phyloP scores from a whole-genome alignment of 2,329 filamentous ascomycete species.

The Onygena corvina region DNA sequence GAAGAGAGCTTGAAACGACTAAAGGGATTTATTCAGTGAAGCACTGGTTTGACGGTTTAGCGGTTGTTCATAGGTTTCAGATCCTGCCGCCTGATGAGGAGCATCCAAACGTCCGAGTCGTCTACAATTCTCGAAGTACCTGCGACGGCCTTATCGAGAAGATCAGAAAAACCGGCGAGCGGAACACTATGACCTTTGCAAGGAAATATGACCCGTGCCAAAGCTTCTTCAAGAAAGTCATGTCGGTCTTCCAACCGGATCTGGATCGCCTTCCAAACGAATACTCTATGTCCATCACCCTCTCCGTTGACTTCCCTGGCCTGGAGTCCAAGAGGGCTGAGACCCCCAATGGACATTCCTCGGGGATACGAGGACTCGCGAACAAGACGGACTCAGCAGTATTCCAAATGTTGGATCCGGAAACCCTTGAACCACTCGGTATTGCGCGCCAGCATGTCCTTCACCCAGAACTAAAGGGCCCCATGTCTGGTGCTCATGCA shows the following conservation, averaged over 20 bases:
- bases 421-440: slow-evolving; percentile 60
- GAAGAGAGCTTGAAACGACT: slow-evolving; percentile 49
- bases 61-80: slow-evolving; percentile 60
- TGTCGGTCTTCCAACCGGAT: slow-evolving; percentile 44
- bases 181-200: slow-evolving; percentile 52
- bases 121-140: slow-evolving; percentile 60
- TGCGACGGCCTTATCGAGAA: slow-evolving; percentile 51
- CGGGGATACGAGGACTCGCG: slow-evolving; percentile 40
- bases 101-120: slow-evolving; percentile 36
- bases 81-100: slow-evolving; percentile 40
- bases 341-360: slow-evolving; percentile 20
- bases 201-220: slow-evolving; percentile 63
- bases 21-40: slow-evolving; percentile 49
- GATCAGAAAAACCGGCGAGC: slow-evolving; percentile 48
- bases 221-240: slow-evolving; percentile 58
- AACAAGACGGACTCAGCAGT: slow-evolving; percentile 48
- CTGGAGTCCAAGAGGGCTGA: slow-evolving; percentile 23
- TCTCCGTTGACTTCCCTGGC: slow-evolving; percentile 54
- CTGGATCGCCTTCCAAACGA: slow-evolving; percentile 24
- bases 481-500: slow-evolving; percentile 57
- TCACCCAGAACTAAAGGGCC: slow-evolving; percentile 57
- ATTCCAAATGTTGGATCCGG: slow-evolving; percentile 53
- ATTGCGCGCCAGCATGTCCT: slow-evolving; percentile 48
- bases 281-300: slow-evolving; percentile 52
- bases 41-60: slow-evolving; percentile 75